A percentile compares a stretch with the other conserved stretches of the same genome.
Conservation (phyloP, 2,329 filamentous ascomycete genomes). For the Penicillium oxalicum region DNA sequence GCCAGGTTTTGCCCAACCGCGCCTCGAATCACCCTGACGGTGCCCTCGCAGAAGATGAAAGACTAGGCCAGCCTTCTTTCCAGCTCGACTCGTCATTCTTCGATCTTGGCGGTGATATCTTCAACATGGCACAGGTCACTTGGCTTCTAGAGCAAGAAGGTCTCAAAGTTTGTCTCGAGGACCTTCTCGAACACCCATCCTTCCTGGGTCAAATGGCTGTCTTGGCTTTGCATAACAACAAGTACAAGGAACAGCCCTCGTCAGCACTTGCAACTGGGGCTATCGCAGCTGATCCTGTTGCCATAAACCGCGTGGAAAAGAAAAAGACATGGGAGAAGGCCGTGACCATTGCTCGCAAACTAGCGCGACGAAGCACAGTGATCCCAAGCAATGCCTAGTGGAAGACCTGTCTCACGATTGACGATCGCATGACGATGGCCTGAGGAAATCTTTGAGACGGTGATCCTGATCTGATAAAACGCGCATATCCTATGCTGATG, state of each 20-base stretch:
- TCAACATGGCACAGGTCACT: constrained; percentile 37
- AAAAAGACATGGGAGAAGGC: constrained; percentile 26
- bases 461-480: too few species aligned
- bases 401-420: too few species aligned
- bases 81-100: constrained; percentile 40
- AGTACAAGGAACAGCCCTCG: constrained; percentile 15
- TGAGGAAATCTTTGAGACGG: too few species aligned
- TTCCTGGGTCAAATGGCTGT: constrained; percentile 39
- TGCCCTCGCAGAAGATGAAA: constrained; percentile 17
- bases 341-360: constrained; percentile 23
- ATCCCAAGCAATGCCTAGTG: constrained; percentile 17
- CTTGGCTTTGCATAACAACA: constrained; percentile 25
- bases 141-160: constrained; percentile 39
- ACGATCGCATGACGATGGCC: too few species aligned
- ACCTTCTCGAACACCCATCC: constrained; percentile 37
- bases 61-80: constrained; percentile 19
- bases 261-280: constrained; percentile 12
- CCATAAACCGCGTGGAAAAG: constrained; percentile 10
- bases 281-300: constrained; percentile 5
- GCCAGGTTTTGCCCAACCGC: constrained; percentile 30
- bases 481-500: too few species aligned
- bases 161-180: constrained; percentile 35
- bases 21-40: neutral
- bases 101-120: constrained; percentile 38
- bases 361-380: constrained; percentile 22